These are phyloP conservation scores for Amanita jacksonii DNA, from an alignment of 768 basidiomycete species.

Conservation along the genomic window DNA sequence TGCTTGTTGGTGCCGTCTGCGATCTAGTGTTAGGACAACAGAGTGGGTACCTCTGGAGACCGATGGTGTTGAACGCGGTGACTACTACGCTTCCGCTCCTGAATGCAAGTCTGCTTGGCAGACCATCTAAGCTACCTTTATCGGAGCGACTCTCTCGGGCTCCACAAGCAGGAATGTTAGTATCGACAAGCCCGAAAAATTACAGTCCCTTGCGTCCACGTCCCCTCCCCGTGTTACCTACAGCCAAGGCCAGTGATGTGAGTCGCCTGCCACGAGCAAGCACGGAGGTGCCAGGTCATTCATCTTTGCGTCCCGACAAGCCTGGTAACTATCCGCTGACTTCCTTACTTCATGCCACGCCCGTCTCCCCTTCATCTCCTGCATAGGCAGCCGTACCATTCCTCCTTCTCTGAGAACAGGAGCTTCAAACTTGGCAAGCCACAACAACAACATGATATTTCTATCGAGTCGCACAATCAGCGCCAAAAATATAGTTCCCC, in stretches of 20 bases:
- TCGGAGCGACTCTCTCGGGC: slow-evolving; percentile 44
- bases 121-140: slow-evolving; percentile 44
- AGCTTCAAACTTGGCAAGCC: no score
- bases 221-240: not conserved
- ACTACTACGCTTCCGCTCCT: slow-evolving; percentile 62
- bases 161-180: slow-evolving; percentile 11
- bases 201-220: not conserved
- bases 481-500: no score
- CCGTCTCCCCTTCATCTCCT: no score
- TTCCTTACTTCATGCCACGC: no score
- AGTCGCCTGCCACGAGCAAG: no score
- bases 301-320: no score
- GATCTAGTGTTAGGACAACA: slow-evolving; percentile 7
- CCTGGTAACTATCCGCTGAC: no score
- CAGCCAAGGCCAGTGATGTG: not conserved
- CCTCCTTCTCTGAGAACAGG: no score
- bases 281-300: no score
- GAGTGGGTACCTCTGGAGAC: slow-evolving; percentile 28
- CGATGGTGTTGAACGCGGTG: slow-evolving; percentile 60
- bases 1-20: not conserved
- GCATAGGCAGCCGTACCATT: no score
- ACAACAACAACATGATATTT: no score
- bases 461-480: no score
- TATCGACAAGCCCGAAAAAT: slow-evolving; percentile 10
- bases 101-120: slow-evolving; percentile 26